phyloP scores from a whole-genome alignment of 345 rosid genomes.

The Syzygium jambos region DNA sequence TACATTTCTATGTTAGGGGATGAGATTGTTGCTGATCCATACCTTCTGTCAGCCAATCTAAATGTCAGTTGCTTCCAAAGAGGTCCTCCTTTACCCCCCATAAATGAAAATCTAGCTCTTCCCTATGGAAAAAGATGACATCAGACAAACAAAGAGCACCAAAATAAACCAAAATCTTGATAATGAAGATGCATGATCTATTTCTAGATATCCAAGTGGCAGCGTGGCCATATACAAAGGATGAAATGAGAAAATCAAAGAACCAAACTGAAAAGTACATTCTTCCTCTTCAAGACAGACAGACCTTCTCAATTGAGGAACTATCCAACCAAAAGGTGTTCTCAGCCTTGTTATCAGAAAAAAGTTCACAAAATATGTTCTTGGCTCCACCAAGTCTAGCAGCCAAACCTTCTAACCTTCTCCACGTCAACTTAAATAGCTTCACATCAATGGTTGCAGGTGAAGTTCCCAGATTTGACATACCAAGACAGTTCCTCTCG shows the following conservation, averaged over 20 bases:
- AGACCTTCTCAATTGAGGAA: conserved; percentile 85
- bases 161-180: neutral
- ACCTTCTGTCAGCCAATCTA: conserved; percentile 72
- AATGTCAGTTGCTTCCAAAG: conserved; percentile 92
- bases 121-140: conserved; percentile 25
- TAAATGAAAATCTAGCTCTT: conserved; percentile 88
- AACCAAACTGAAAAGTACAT: neutral
- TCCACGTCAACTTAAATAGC: conserved; percentile 67
- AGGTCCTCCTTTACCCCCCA: conserved; percentile 95
- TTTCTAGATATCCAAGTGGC: neutral
- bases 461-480: conserved; percentile 22
- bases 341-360: conserved; percentile 38
- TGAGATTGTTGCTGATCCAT: conserved; percentile 4
- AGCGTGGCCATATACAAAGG: neutral
- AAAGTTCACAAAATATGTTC: conserved; percentile 60
- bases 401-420: conserved; percentile 52
- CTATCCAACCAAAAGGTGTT: conserved; percentile 97
- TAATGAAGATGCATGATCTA: neutral
- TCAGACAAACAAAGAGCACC: neutral
- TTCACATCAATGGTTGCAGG: conserved; percentile 17
- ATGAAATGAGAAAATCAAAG: neutral
- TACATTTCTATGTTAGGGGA: neutral
- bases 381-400: conserved; percentile 67
- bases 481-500: conserved; percentile 12
- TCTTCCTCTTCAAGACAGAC: neutral